phyloP scores from a whole-genome alignment of 1,139 yeast species.

The Yamadazyma sp. region DNA sequence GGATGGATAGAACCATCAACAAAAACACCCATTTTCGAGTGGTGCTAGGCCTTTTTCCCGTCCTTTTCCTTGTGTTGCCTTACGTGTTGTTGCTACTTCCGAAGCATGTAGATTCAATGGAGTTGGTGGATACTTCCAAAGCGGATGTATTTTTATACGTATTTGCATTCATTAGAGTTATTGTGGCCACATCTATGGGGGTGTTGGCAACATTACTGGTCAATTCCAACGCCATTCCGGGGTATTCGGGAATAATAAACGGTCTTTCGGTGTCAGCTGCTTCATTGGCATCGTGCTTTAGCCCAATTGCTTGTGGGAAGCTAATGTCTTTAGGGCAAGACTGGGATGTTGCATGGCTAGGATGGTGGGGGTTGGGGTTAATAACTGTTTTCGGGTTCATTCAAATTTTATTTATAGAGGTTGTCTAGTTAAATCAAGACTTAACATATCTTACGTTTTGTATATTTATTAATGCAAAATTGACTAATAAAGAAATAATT shows the following conservation, averaged over 20 bases:
- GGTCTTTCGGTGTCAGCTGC: slow-evolving; percentile 50
- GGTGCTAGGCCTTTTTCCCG: slow-evolving; percentile 43
- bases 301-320: slow-evolving; percentile 58
- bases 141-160: slow-evolving; percentile 24
- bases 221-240: slow-evolving; percentile 45
- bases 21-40: slow-evolving; percentile 45
- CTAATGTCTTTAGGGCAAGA: slow-evolving; percentile 49
- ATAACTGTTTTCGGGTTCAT: slow-evolving; percentile 32
- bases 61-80: slow-evolving; percentile 50
- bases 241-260: slow-evolving; percentile 49
- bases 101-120: slow-evolving; percentile 12
- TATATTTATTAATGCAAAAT: slow-evolving; percentile 11
- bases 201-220: slow-evolving; percentile 37
- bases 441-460: no score
- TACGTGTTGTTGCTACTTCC: slow-evolving; percentile 42
- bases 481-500: slow-evolving; percentile 10
- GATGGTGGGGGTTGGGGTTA: slow-evolving; percentile 47
- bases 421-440: no score
- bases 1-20: slow-evolving; percentile 47
- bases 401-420: no score
- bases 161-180: slow-evolving; percentile 19
- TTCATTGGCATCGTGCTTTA: slow-evolving; percentile 54
- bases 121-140: slow-evolving; percentile 20
- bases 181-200: slow-evolving; percentile 32
- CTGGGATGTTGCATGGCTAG: slow-evolving; percentile 42